Percentiles rank a stretch among this genome's conserved stretches.
Conservation (phyloP, 176 grass and related monocot genomes). For the Oryza meyeriana region DNA sequence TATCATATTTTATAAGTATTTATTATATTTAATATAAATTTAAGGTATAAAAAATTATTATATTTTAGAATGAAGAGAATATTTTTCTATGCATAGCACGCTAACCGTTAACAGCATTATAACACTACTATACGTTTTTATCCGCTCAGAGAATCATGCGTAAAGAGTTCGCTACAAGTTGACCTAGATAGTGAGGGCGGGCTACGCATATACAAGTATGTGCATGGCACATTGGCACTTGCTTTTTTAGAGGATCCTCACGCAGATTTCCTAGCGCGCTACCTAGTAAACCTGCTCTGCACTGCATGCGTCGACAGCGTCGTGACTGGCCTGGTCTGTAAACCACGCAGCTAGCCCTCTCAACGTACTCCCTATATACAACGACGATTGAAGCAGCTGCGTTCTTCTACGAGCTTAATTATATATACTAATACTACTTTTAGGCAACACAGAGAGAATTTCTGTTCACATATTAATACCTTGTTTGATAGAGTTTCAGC, state of each 20-base stretch:
- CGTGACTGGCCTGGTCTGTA: neutral
- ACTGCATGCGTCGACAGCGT: neutral
- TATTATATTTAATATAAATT: too few species aligned
- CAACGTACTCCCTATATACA: neutral
- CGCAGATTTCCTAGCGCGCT: neutral
- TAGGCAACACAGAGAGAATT: neutral
- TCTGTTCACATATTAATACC: neutral
- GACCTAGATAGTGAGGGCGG: neutral
- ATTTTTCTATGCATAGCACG: neutral
- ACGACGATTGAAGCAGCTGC: slow-evolving; percentile 22
- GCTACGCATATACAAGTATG: neutral
- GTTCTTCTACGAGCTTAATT: too few species aligned
- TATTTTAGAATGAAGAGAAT: too few species aligned
- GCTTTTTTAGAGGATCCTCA: neutral
- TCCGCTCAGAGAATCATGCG: neutral
- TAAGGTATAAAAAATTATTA: too few species aligned
- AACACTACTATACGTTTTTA: neutral
- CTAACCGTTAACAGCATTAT: neutral
- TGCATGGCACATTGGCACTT: neutral
- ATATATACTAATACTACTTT: too few species aligned
- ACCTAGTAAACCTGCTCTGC: neutral
- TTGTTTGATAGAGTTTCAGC: too few species aligned
- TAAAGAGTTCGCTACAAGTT: neutral
- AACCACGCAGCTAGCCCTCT: slow-evolving; percentile 6
- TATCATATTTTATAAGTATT: too few species aligned